Evolutionary conservation across 2,329 filamentous ascomycete species (phyloP).

Genomic region (Botrytis sinoallii): DNA sequence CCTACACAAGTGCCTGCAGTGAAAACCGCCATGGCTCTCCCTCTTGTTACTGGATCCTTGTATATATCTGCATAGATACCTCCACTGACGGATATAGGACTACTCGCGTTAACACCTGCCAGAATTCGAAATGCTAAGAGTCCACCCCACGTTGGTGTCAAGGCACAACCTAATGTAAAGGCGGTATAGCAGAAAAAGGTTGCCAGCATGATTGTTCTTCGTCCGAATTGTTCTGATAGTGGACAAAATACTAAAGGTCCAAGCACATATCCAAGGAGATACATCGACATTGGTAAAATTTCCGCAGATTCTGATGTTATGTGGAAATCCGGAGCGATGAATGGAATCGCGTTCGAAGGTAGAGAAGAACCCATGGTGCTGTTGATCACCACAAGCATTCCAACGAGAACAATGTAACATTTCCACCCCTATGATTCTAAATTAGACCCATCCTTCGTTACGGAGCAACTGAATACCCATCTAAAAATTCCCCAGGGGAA

Average conservation of each 20-base stretch:
- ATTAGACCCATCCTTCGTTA: neutral
- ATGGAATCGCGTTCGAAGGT: conserved; percentile 59
- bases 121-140: conserved; percentile 63
- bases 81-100: conserved; percentile 59
- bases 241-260: conserved; percentile 61
- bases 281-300: conserved; percentile 59
- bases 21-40: conserved; percentile 60
- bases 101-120: conserved; percentile 55
- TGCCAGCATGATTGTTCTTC: conserved; percentile 56
- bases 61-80: conserved; percentile 67
- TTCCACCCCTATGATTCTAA: conserved; percentile 49
- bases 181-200: conserved; percentile 68
- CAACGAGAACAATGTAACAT: conserved; percentile 50
- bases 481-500: neutral
- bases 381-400: conserved; percentile 61
- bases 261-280: conserved; percentile 59
- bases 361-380: conserved; percentile 64
- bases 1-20: conserved; percentile 65
- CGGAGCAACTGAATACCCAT: neutral
- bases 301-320: conserved; percentile 44
- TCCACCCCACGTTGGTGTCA: conserved; percentile 59
- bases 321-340: conserved; percentile 55
- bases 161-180: conserved; percentile 60
- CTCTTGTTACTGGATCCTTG: conserved; percentile 51
- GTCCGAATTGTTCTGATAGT: conserved; percentile 62